Conservation (phyloP, 768 basidiomycete genomes). For the Xerocomellus intermedius region DNA sequence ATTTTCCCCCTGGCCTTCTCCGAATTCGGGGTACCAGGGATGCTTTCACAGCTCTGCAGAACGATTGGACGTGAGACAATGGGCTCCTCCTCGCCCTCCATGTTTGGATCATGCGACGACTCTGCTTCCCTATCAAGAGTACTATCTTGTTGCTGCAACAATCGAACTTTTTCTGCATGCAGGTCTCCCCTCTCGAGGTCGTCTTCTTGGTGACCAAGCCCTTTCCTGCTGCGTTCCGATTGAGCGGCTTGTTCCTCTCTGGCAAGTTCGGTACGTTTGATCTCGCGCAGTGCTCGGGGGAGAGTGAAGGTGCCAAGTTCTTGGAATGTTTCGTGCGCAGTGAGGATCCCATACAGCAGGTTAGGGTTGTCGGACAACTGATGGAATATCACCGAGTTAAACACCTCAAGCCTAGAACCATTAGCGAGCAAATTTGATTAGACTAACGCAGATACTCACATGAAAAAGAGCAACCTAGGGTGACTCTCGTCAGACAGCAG, state of each 20-base stretch:
- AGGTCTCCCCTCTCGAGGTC: conserved; percentile 29
- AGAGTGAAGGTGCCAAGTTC: conserved; percentile 92
- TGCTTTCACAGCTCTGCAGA: conserved; percentile 44
- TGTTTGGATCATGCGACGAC: conserved; percentile 14
- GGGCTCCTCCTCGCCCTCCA: conserved; percentile 15
- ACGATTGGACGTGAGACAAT: conserved; percentile 35
- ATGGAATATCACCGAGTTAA: conserved; percentile 81
- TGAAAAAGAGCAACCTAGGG: conserved; percentile 88
- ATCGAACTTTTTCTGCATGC: conserved; percentile 60
- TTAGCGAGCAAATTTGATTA: neutral
- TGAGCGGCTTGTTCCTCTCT: conserved; percentile 63
- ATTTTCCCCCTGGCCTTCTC: conserved; percentile 94
- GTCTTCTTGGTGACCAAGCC: conserved; percentile 10
- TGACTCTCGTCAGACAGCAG: conserved; percentile 93
- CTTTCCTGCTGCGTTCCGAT: conserved; percentile 26
- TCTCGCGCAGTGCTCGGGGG: conserved; percentile 78
- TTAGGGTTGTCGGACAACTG: conserved; percentile 84
- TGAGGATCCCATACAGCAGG: conserved; percentile 80
- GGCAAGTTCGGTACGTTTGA: conserved; percentile 67
- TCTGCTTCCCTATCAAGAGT: conserved; percentile 24
- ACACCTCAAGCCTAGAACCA: conserved; percentile 73
- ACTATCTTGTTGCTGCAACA: conserved; percentile 55
- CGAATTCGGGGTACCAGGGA: conserved; percentile 43
- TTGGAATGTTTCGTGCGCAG: conserved; percentile 83
- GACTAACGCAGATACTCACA: conserved; percentile 45